phyloP scores from a whole-genome alignment of 1,139 yeast species.

The Spencermartinsiella ligniputridi region DNA sequence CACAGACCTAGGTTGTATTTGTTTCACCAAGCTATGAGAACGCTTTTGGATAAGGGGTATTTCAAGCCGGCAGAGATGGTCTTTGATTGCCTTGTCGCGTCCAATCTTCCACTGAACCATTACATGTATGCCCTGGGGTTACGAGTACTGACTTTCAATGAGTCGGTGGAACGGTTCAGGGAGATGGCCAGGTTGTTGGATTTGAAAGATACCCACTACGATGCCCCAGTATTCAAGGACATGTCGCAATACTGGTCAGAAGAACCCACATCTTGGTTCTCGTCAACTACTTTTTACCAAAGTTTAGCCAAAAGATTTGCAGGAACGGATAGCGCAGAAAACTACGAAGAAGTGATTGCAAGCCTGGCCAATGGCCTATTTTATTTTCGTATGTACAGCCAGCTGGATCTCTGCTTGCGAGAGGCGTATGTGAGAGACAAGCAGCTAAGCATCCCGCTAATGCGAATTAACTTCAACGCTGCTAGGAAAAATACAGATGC shows the following conservation, averaged over 20 bases:
- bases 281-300: not conserved
- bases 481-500: constrained; percentile 20
- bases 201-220: constrained; percentile 7
- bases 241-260: constrained; percentile 3
- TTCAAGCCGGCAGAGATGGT: constrained; percentile 26
- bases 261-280: not conserved
- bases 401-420: constrained; percentile 23
- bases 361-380: constrained; percentile 21
- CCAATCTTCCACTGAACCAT: constrained; percentile 21
- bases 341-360: not conserved
- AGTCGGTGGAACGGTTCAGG: constrained; percentile 17
- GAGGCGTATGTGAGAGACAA: constrained; percentile 18
- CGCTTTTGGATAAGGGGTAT: constrained; percentile 11
- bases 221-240: constrained; percentile 3
- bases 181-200: constrained; percentile 16
- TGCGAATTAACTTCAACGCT: constrained; percentile 21
- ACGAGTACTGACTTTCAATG: constrained; percentile 19
- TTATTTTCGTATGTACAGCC: constrained; percentile 19
- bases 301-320: constrained; percentile 14
- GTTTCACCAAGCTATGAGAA: not conserved
- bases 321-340: not conserved
- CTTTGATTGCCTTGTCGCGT: constrained; percentile 21
- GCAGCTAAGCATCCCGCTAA: constrained; percentile 17
- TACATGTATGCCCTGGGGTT: constrained; percentile 20
- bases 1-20: not conserved